phyloP scores from a whole-genome alignment of 345 rosid genomes.

The Firmiana major region DNA sequence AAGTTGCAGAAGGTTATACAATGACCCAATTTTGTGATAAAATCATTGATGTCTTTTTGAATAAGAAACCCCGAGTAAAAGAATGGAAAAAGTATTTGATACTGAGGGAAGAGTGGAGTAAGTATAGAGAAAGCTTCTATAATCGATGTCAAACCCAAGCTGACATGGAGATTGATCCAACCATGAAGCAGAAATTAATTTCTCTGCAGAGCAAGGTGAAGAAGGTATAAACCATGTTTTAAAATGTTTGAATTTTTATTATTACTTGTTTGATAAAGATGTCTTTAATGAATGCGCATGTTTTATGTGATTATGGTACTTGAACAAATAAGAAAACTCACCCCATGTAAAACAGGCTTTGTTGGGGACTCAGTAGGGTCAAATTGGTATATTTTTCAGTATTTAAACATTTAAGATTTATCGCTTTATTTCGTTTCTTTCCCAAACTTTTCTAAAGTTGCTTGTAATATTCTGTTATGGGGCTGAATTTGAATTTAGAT shows the following conservation, averaged over 20 bases:
- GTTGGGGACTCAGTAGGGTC: neutral
- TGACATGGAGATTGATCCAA: constrained; percentile 50
- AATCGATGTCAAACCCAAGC: constrained; percentile 56
- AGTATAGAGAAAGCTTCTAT: constrained; percentile 69
- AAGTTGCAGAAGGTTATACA: constrained; percentile 68
- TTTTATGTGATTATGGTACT: neutral
- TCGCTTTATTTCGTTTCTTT: neutral
- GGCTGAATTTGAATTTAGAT: constrained; percentile 10
- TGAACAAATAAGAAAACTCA: neutral
- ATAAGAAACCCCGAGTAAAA: constrained; percentile 70
- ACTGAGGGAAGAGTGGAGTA: constrained; percentile 81
- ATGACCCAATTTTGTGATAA: constrained; percentile 74
- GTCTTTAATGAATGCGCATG: neutral
- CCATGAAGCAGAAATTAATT: constrained; percentile 46
- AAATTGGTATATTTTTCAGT: neutral
- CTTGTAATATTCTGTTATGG: neutral
- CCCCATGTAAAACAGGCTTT: neutral
- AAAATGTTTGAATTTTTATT: neutral
- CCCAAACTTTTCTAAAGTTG: neutral
- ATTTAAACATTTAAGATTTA: neutral
- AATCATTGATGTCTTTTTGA: constrained; percentile 69
- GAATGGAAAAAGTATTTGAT: constrained; percentile 80
- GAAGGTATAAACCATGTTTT: constrained; percentile 44
- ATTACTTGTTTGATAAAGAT: neutral
- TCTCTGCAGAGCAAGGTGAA: constrained; percentile 66